A percentile compares a stretch with the other conserved stretches of the same genome.
phyloP scores from a whole-genome alignment of 2,329 filamentous ascomycete genomes.

The Diaporthe amygdali region DNA sequence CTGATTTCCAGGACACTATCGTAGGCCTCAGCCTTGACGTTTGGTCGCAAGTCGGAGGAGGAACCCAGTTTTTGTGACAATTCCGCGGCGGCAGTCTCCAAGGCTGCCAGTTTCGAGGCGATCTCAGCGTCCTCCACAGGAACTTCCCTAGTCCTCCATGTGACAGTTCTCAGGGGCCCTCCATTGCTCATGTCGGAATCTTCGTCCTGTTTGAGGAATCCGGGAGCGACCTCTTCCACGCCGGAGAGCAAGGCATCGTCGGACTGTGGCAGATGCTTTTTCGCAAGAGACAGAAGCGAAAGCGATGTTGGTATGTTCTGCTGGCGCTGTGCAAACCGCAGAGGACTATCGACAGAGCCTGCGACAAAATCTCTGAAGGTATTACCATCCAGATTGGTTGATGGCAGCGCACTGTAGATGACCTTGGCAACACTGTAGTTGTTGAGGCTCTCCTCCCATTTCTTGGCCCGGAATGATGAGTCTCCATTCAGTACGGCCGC shows the following conservation, averaged over 20 bases:
- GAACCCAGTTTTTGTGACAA: slow-evolving; percentile 55
- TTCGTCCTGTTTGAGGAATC: slow-evolving; percentile 66
- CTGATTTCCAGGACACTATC: slow-evolving; percentile 89
- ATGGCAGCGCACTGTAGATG: slow-evolving; percentile 79
- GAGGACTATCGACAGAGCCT: slow-evolving; percentile 88
- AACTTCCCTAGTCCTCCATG: slow-evolving; percentile 85
- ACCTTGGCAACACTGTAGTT: slow-evolving; percentile 79
- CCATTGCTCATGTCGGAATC: slow-evolving; percentile 49
- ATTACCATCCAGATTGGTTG: slow-evolving; percentile 68
- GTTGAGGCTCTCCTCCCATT: slow-evolving; percentile 79
- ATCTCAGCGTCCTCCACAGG: slow-evolving; percentile 93
- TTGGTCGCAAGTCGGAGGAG: slow-evolving; percentile 50
- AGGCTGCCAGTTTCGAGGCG: slow-evolving; percentile 78
- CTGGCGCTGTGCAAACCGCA: slow-evolving; percentile 94
- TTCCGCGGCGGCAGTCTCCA: slow-evolving; percentile 58
- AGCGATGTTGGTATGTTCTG: slow-evolving; percentile 85
- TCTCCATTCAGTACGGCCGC: slow-evolving; percentile 77
- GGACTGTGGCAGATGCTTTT: slow-evolving; percentile 75
- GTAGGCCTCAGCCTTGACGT: slow-evolving; percentile 83
- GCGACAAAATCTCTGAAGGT: slow-evolving; percentile 85
- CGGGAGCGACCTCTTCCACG: slow-evolving; percentile 74
- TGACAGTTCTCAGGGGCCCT: slow-evolving; percentile 73
- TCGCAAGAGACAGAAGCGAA: slow-evolving; percentile 78
- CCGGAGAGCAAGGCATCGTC: slow-evolving; percentile 66
- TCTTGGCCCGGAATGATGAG: slow-evolving; percentile 84